phyloP scores from a whole-genome alignment of 805 yeast species.

The Cyberlindnera japonica region DNA sequence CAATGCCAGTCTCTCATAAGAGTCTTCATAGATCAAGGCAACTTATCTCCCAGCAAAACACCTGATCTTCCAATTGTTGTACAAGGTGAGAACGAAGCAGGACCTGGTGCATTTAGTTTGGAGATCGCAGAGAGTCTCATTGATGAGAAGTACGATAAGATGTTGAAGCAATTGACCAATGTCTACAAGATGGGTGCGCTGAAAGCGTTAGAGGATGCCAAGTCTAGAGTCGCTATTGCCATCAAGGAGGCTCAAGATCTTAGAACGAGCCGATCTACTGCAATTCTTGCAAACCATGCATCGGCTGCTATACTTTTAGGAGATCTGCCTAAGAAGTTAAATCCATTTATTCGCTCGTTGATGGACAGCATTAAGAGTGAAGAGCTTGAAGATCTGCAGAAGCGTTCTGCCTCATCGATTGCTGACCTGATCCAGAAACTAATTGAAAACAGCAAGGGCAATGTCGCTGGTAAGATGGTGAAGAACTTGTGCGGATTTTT shows the following conservation, averaged over 20 bases:
- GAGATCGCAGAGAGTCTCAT: slow-evolving; percentile 71
- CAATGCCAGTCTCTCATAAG: slow-evolving; percentile 81
- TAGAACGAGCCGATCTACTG: slow-evolving; percentile 44
- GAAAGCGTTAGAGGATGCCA: slow-evolving; percentile 75
- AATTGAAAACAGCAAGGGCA: slow-evolving; percentile 51
- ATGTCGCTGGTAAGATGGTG: slow-evolving; percentile 82
- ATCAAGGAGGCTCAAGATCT: slow-evolving; percentile 64
- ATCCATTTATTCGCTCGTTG: slow-evolving; percentile 80
- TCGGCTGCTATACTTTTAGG: slow-evolving; percentile 62
- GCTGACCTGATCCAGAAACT: slow-evolving; percentile 61
- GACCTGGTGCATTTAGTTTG: slow-evolving; percentile 86
- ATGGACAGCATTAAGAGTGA: slow-evolving; percentile 92
- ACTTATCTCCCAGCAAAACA: slow-evolving; percentile 61
- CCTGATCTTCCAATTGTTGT: slow-evolving; percentile 88
- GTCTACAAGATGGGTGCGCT: slow-evolving; percentile 66
- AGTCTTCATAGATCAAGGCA: slow-evolving; percentile 74
- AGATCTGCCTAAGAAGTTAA: slow-evolving; percentile 80
- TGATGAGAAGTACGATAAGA: slow-evolving; percentile 59
- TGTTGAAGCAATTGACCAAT: slow-evolving; percentile 60
- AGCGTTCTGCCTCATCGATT: slow-evolving; percentile 65
- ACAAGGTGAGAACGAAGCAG: slow-evolving; percentile 92
- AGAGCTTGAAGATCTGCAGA: slow-evolving; percentile 60
- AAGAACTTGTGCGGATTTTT: slow-evolving; percentile 88
- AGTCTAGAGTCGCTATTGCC: slow-evolving; percentile 59
- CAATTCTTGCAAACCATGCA: slow-evolving; percentile 73